Base-by-base conservation (phyloP, 208 protist species). In the Leishmania major region DNA sequence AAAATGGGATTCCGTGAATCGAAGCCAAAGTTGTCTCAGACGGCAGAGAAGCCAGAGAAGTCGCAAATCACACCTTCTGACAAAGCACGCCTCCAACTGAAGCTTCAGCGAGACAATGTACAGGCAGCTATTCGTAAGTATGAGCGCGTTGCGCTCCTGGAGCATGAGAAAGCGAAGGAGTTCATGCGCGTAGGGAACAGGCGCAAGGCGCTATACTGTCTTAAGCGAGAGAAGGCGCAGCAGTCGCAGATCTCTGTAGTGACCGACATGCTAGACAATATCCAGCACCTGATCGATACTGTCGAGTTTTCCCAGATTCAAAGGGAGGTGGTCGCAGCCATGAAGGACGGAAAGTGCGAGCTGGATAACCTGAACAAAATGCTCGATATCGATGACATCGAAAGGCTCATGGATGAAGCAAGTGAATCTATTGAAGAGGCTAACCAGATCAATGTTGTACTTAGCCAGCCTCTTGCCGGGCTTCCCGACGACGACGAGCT, bases 351-450 rank as follows among this genome's bases (percentile, higher is more conserved):
- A 8, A 95, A 95, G 71, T 83, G 86, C 13, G 93, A 96, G 78
- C 86, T 97, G 17, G 88, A 91, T 45, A 88, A 87, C 40, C 84
- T 97, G 13, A 95, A 97, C 82, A 91, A 91, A 62, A 92, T 96
- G 85, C 88, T 96, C n/a, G 93, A 96, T 57, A 87, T 96, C 60
- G 93, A 96, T 72, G 94, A 97, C 72, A 88, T 97, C 67, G 84
- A 93, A 74, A 88, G 89, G 43, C 87, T 96, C 22, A 96, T 97
- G 93, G 83, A 92, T 71, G 88, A 90, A 78, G 91, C 92, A 25
- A 88, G 79, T 31, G 93, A 97, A 75, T 92, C 92, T 35, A 80
- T 97, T 35, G 92, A 92, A 62, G 88, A 95, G 70, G 90, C 94
- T 6, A 79, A 90, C 71, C 83, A 88, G 73, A 96, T 96, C 71